phyloP scores from a whole-genome alignment of 73 alveolate species.

The Symbiodinium pilosum region DNA sequence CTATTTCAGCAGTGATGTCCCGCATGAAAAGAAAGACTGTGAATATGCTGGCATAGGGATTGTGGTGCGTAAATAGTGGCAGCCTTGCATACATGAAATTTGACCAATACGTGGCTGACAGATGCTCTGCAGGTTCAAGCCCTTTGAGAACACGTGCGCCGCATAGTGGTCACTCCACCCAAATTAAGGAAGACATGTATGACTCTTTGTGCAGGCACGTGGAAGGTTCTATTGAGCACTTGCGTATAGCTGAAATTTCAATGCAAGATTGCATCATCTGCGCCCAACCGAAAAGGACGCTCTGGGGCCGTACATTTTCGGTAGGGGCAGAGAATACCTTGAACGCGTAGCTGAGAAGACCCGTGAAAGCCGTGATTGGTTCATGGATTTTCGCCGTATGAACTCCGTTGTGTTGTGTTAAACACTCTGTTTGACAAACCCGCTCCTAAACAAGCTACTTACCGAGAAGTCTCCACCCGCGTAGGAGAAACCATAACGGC shows the following conservation, averaged over 20 bases:
- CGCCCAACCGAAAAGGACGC: background rate
- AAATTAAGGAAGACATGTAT: background rate
- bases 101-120: background rate
- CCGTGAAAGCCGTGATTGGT: background rate
- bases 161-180: background rate
- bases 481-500: background rate
- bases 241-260: background rate
- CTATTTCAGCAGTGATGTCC: slow-evolving; percentile 5
- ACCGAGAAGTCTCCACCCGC: background rate
- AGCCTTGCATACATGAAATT: background rate
- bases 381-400: background rate
- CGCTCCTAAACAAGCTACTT: background rate
- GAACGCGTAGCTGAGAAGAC: background rate
- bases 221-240: background rate
- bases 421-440: background rate
- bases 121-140: background rate
- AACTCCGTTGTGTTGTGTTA: background rate
- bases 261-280: background rate
- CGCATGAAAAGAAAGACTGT: background rate
- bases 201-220: background rate
- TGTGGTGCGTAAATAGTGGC: background rate
- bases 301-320: background rate
- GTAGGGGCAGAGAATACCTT: background rate
- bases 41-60: background rate
- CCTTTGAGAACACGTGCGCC: background rate